Base-by-base conservation (phyloP, 192 early-diverging fungal species). In the Linnemannia hyalina region DNA sequence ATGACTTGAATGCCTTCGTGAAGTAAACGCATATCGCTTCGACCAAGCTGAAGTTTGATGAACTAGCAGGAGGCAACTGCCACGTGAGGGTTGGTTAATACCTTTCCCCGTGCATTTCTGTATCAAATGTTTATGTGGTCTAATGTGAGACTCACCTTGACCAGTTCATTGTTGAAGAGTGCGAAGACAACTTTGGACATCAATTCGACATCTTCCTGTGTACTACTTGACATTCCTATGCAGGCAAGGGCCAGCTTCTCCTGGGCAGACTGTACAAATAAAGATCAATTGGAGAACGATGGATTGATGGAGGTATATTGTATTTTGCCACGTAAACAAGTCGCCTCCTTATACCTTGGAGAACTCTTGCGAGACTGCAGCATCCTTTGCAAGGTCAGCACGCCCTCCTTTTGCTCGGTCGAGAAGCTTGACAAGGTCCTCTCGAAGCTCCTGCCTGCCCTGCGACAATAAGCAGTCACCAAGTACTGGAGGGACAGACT, bases 101-200 rank as follows among this genome's bases (percentile, higher is more conserved):
- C 3, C 60, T 10, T 38, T 36, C 4, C 6, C 8, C 4, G 41
- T 35, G 40, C 35, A 22, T 26, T 13, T 11, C 60, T 16, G 13
- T 29, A 63, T 63, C 26, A 15, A 22, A 55, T 23, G 15, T 15
- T 54, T 11, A 13, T 63, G 32, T 26, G 41, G 65, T 7, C 10
- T 2, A n/a, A 18, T 22, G n/a, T 16, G 52, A 41, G 32, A 23
- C 74, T 10, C 75, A 84, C 83, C 83, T 85, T 85, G 6, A 80
- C 49, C 20, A 80, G 55, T 5, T 85, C 83, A 3, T 68, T 42
- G 55, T 80, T 85, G 63, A 85, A 85, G 11, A 85, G 49, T 13
- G 57, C 18, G 41, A 80, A 85, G 10, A 73, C 74, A 6, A 77
- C 75, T 36, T 69, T 80, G 6, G 78, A 72, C 49, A 85, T 40